Conservation (phyloP, 805 yeast species). For the Scheffersomyces coipomensis region DNA sequence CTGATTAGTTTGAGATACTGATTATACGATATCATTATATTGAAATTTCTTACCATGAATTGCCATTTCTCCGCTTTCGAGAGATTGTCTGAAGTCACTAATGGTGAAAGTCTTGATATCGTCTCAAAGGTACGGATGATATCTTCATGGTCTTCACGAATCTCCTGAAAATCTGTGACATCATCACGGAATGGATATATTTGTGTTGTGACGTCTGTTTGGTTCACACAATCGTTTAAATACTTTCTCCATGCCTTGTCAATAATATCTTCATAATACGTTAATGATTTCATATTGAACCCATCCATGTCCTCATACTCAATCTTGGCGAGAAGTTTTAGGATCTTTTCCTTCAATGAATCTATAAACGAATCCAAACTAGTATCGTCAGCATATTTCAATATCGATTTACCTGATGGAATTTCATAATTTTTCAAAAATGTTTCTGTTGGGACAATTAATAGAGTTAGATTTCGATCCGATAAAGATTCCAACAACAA, state of each 20-base stretch:
- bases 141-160: neutral
- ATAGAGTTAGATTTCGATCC: too few relatives aligned
- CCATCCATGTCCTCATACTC: neutral
- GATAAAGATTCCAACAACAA: too few relatives aligned
- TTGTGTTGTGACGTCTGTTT: too few relatives aligned
- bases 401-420: neutral
- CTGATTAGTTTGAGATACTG: neutral
- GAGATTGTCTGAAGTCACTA: neutral
- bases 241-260: neutral
- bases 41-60: neutral
- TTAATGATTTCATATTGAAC: neutral
- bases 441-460: neutral
- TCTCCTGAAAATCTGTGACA: neutral
- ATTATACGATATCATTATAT: neutral
- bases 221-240: too few relatives aligned
- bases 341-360: neutral
- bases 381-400: neutral
- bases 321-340: neutral
- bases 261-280: neutral
- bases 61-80: neutral
- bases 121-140: neutral
- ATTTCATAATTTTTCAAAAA: neutral
- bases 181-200: neutral
- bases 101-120: neutral
- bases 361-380: neutral